A percentile compares a stretch with the other conserved stretches of the same genome.
phyloP scores from a whole-genome alignment of 495 filamentous ascomycete genomes.

The Penicillium silybi region DNA sequence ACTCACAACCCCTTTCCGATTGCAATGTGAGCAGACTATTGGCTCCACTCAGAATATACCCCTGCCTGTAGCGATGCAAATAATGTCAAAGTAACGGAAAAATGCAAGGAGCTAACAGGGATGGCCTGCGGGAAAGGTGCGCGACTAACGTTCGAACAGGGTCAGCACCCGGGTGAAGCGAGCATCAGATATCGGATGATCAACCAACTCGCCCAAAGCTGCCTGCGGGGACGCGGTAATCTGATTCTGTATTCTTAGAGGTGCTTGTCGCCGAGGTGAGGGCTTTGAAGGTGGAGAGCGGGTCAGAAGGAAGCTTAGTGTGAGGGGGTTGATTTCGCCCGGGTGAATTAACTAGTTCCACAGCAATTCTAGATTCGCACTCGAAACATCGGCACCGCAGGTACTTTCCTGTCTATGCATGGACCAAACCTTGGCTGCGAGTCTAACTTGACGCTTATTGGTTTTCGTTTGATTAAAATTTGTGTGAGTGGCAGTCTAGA shows the following conservation, averaged over 20 bases:
- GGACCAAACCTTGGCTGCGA: not conserved
- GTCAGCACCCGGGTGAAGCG: not conserved
- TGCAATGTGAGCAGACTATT: not conserved
- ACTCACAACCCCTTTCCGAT: not conserved
- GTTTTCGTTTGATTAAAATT: not conserved
- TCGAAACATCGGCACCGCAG: not conserved
- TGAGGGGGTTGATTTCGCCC: constrained; percentile 1
- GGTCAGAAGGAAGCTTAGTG: not conserved
- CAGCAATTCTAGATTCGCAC: constrained; percentile 2
- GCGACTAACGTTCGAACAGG: not conserved
- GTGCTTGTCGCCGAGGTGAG: not conserved
- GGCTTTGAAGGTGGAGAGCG: not conserved
- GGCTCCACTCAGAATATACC: not conserved
- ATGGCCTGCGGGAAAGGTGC: not conserved
- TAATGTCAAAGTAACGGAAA: not conserved
- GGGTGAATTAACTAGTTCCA: constrained; percentile 6
- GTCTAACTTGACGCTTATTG: not conserved
- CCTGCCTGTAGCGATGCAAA: not conserved
- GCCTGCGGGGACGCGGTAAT: not conserved
- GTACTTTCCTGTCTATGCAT: not conserved
- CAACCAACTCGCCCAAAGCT: not conserved
- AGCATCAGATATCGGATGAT: not conserved
- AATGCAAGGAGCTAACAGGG: not conserved
- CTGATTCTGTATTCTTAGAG: not conserved
- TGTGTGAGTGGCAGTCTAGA: not conserved